Conservation (phyloP, 169 alveolate genomes). For the Besnoitia besnoiti region DNA sequence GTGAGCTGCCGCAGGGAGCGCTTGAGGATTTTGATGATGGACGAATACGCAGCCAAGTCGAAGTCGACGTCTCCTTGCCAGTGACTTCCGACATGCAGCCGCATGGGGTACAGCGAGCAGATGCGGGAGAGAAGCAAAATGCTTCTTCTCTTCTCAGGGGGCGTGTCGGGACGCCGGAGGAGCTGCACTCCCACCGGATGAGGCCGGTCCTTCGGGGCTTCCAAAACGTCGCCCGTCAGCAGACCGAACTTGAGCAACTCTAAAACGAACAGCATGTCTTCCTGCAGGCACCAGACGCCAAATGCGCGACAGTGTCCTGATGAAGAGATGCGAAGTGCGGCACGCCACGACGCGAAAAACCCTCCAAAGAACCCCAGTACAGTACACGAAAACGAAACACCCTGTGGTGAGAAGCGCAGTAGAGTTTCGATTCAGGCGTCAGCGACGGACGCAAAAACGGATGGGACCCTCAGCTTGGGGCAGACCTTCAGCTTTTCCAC, state of each 20-base stretch:
- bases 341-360: neutral
- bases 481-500: too few species aligned
- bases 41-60: neutral
- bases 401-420: neutral
- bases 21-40: neutral
- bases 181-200: neutral
- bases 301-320: neutral
- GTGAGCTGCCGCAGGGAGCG: neutral
- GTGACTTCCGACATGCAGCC: neutral
- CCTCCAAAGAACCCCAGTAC: neutral
- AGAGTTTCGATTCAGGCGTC: too few species aligned
- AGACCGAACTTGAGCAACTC: slow-evolving; percentile 16
- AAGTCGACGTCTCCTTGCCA: neutral
- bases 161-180: neutral
- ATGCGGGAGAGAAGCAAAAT: neutral
- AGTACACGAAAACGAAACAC: neutral
- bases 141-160: neutral
- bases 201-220: neutral
- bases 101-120: slow-evolving; percentile 2
- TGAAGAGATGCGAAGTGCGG: neutral
- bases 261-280: neutral
- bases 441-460: too few species aligned
- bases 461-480: too few species aligned
- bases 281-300: neutral
- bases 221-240: neutral